These are phyloP conservation scores for Aspergillus versicolor DNA, from an alignment of 2,329 filamentous ascomycete genomes.

Conservation along the genomic window DNA sequence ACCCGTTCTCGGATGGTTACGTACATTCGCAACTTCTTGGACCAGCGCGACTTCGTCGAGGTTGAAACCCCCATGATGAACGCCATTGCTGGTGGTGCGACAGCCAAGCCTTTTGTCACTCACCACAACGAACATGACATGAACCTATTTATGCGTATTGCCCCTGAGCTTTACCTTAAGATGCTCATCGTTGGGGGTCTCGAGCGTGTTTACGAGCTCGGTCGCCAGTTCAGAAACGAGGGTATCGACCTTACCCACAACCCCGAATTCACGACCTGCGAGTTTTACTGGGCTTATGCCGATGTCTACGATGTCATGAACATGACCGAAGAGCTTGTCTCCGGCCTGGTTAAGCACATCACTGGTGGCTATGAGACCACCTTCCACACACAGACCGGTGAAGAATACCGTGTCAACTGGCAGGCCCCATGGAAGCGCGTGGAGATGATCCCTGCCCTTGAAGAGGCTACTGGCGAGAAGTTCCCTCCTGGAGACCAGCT, in stretches of 20 bases:
- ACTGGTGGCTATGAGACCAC: constrained; percentile 82
- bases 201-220: constrained; percentile 93
- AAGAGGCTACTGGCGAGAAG: constrained; percentile 86
- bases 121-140: constrained; percentile 95
- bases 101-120: constrained; percentile 90
- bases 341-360: constrained; percentile 81
- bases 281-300: constrained; percentile 94
- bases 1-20: constrained; percentile 83
- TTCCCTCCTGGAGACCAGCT: constrained; percentile 88
- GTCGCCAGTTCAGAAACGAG: constrained; percentile 94
- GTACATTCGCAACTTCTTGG: constrained; percentile 86
- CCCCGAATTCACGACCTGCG: constrained; percentile 95
- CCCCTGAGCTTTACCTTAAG: constrained; percentile 96
- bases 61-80: constrained; percentile 99
- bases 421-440: constrained; percentile 88
- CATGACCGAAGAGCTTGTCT: constrained; percentile 90
- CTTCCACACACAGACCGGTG: constrained; percentile 82
- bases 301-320: constrained; percentile 90
- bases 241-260: constrained; percentile 92
- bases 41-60: constrained; percentile 83
- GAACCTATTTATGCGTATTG: constrained; percentile 92
- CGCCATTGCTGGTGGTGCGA: constrained; percentile 90
- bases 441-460: constrained; percentile 92
- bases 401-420: constrained; percentile 93
- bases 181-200: constrained; percentile 91